Conservation (phyloP, 805 yeast species). For the Candida ascalaphidarum region DNA sequence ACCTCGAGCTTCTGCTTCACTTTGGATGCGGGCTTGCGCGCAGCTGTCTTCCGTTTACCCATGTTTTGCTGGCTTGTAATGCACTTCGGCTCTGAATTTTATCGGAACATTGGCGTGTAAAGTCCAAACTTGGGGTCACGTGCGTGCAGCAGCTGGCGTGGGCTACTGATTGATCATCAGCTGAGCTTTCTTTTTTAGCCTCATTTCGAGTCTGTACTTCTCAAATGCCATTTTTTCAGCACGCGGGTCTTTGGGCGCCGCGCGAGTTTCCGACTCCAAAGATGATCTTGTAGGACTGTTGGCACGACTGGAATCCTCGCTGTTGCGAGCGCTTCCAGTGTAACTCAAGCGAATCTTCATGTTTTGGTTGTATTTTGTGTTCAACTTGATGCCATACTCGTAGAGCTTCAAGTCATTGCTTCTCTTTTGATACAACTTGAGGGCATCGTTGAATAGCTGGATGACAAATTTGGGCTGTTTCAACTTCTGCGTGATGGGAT, state of each 20-base stretch:
- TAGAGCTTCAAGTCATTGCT: slow-evolving; percentile 29
- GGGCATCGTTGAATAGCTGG: slow-evolving; percentile 24
- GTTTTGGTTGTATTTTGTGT: slow-evolving; percentile 29
- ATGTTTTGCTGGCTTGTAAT: too few species aligned
- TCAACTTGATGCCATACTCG: slow-evolving; percentile 32
- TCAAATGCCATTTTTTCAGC: slow-evolving; percentile 36
- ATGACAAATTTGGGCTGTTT: slow-evolving; percentile 11
- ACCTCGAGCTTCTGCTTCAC: slow-evolving; percentile 73
- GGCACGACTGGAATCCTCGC: slow-evolving; percentile 12
- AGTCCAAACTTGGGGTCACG: too few species aligned
- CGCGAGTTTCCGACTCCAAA: slow-evolving; percentile 1
- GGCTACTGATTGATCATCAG: slow-evolving; percentile 2
- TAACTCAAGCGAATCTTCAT: slow-evolving; percentile 18
- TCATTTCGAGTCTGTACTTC: slow-evolving; percentile 36
- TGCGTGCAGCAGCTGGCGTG: neutral
- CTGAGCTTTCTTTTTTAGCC: slow-evolving; percentile 35
- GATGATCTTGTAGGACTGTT: slow-evolving; percentile 1
- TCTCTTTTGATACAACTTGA: slow-evolving; percentile 20
- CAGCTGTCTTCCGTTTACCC: slow-evolving; percentile 74
- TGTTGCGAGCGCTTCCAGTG: slow-evolving; percentile 9
- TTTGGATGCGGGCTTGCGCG: slow-evolving; percentile 73
- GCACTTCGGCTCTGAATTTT: too few species aligned
- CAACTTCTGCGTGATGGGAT: slow-evolving; percentile 27
- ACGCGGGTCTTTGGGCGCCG: slow-evolving; percentile 7
- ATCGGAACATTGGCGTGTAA: too few species aligned